Base-by-base conservation (phyloP, 73 alveolate genomes). In the Uronychia binucleata region DNA sequence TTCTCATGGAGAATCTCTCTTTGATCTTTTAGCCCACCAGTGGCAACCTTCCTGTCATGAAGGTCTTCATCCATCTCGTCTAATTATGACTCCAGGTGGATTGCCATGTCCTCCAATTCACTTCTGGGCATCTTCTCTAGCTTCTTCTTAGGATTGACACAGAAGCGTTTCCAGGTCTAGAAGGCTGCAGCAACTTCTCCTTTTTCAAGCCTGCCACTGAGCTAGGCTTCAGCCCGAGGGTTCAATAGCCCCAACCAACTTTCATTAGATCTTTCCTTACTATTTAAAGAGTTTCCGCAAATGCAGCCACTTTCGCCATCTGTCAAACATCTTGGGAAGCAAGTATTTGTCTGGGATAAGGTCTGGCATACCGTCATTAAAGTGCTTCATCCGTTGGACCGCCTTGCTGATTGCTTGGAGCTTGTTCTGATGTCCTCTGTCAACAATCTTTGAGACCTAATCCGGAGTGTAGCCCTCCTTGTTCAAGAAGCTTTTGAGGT, bases 231-330 rank as follows among this genome's bases (percentile, higher is more conserved):
- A 11, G 67, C 67, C 19, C 19, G 5, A 46, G 67, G 67, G 19
- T 46, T 46, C 67, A 46, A 19, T 46, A 11, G 19, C 19, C 67
- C 67, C 67, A 46, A 46, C 67, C 67, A 46, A 33, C 78, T 79
- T 30, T 85, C 57, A 26, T 79, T 81, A 29, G 31, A 79, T 34
- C 31, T n/a, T n/a, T 74, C 25, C 74, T 74, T 85, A 79, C 46
- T 90, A 87, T 59, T 31, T 86, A 85, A 90, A 60, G 19, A 75
- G 78, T 57, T 90, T 84, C 59, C 88, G 77, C 13, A 79, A 25
- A 27, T 74, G 78, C 80, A 90, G 87, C 87, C 86, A 90, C n/a
- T 59, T 28, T 75, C 77, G 86, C 95, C 95, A 90, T 32, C 87
- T 78, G 57, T 79, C 89, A 33, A 87, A 81, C 79, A 79, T 33